Conservation (phyloP, 139 green algal genomes). For the Picochlorum sp. region DNA sequence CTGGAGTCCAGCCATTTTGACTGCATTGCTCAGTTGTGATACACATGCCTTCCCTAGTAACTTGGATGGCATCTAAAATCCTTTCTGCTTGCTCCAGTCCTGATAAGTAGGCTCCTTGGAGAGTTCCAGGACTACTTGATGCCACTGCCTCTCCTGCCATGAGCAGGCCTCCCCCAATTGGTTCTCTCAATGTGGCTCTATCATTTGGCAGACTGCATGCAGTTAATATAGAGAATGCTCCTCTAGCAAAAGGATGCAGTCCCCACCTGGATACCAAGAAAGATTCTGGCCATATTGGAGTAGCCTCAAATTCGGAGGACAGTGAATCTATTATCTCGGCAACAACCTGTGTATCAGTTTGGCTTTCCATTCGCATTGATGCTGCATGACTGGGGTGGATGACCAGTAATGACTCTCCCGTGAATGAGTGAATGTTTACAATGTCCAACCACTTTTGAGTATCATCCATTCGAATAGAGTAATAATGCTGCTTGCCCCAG, state of each 20-base stretch:
- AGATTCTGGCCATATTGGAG: neutral
- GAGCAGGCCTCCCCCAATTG: slow-evolving; percentile 7
- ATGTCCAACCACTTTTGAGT: neutral
- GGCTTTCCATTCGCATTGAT: neutral
- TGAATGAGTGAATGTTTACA: slow-evolving; percentile 12
- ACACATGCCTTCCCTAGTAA: neutral
- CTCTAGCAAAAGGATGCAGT: neutral
- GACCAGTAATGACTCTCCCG: slow-evolving; percentile 4
- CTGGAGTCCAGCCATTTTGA: neutral
- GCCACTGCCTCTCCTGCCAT: slow-evolving; percentile 8
- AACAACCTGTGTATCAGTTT: slow-evolving; percentile 1
- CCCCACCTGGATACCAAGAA: slow-evolving; percentile 11
- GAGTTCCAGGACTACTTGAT: neutral
- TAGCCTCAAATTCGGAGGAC: neutral
- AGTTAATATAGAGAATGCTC: slow-evolving; percentile 6
- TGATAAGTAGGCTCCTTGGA: slow-evolving; percentile 12
- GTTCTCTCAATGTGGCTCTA: slow-evolving; percentile 17
- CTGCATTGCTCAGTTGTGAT: neutral
- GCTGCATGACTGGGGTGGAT: neutral
- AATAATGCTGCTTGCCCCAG: neutral
- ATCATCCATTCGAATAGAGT: neutral
- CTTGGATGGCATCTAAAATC: neutral
- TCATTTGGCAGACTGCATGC: slow-evolving; percentile 3
- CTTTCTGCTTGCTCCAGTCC: neutral
- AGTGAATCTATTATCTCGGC: neutral